Conservation (phyloP, 345 rosid genomes). For the Salix dunnii region DNA sequence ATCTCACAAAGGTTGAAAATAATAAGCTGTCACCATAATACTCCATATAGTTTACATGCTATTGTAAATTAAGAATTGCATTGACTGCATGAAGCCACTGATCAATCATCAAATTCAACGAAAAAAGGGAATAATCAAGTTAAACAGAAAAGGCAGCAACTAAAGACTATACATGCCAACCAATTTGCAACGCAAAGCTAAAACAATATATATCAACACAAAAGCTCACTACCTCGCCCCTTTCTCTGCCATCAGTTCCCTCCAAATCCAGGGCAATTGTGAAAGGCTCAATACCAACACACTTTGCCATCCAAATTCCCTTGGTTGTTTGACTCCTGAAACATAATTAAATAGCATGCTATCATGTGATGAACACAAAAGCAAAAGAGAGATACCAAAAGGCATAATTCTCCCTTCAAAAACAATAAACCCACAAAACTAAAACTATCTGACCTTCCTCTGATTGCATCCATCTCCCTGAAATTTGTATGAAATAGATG, state of each 20-base stretch:
- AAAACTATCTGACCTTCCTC: conserved; percentile 53
- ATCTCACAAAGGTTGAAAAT: background rate
- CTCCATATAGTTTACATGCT: background rate
- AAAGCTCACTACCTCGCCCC: conserved; percentile 62
- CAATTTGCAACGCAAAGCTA: background rate
- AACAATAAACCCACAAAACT: background rate
- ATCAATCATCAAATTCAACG: too few relatives aligned
- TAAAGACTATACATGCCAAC: background rate
- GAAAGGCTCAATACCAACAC: conserved; percentile 66
- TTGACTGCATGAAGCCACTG: too few relatives aligned
- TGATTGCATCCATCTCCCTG: conserved; percentile 73
- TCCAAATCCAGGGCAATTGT: conserved; percentile 77
- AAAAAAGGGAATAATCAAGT: too few relatives aligned
- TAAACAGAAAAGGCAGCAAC: background rate
- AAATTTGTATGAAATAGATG: conserved; percentile 68
- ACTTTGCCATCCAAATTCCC: conserved; percentile 74
- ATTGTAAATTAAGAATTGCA: too few relatives aligned
- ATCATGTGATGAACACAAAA: background rate
- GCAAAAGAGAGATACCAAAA: background rate
- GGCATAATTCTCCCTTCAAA: background rate
- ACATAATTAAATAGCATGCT: background rate
- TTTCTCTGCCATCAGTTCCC: conserved; percentile 81
- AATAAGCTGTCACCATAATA: background rate
- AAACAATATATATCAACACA: background rate
- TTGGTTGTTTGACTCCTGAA: conserved; percentile 77